Base-by-base conservation (phyloP, 768 basidiomycete genomes). In the Auricularia heimuer region DNA sequence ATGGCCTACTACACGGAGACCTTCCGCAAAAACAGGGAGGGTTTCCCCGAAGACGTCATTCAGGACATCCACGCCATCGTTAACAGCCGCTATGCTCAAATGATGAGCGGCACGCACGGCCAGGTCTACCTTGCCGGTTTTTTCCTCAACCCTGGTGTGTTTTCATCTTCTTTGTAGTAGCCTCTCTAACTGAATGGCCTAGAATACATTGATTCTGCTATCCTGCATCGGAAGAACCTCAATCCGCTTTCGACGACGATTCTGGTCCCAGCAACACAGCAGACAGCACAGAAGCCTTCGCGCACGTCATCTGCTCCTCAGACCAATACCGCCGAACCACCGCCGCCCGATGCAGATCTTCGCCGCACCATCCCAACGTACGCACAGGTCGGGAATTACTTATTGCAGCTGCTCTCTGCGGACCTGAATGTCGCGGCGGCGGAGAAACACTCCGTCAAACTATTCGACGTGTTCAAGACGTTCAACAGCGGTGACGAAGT, bases 101-200 rank as follows among this genome's bases (percentile, higher is more conserved):
- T 75, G 54, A 75, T 77, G 35, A 65, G 73, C n/a, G 58, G 72
- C 3, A 71, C 70, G 2, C 39, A 39, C 12, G 39, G 39, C 1
- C 75, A 77, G 65, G 66, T 70, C 45, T 72, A 77, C 66, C 62
- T 76, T 3, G 39, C 71, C 18, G 71, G 72, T 1, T 75, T 77
- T 54, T 75, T 73, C 65, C 69, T 78, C 4, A 67, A 77, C 70
- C 76, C 76, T 11, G 58, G 73, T 77, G 66, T 39, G 64, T 69
- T n/a, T 18, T 35, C 39, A 10, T 63, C 10, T 18, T 18, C 51
- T 54, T 51, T 34, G 44, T 69, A 70, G 37, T 33, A 71, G 70
- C 67, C 34, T 70, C 4, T 65, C 37, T 4, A 14, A 12, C 16
- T 37, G 12, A 24, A 16, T 39, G 3, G 18, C 21, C 12, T 39